Percentiles rank a stretch among this genome's conserved stretches.
Evolutionary conservation across 208 protist species (phyloP).

Genomic region (Novymonas esmeraldas): DNA sequence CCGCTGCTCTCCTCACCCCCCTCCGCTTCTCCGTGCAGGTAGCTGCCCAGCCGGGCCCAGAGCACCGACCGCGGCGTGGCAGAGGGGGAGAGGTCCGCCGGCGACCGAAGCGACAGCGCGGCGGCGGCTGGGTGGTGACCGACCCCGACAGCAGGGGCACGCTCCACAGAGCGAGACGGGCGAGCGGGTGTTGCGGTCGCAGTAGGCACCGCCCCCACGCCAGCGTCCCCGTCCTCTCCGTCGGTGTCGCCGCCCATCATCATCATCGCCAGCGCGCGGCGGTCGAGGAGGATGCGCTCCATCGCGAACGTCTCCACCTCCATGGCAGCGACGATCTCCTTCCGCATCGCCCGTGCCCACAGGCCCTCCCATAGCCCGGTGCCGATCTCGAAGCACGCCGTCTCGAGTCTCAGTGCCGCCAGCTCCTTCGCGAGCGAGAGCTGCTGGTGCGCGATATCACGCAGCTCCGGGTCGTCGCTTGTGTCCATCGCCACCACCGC

Average conservation of each 20-base stretch:
- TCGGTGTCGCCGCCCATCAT: conserved; percentile 19
- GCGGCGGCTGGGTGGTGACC: not conserved
- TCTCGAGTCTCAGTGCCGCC: conserved; percentile 72
- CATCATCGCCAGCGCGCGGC: conserved; percentile 42
- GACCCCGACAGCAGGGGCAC: no score
- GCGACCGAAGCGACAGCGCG: not conserved
- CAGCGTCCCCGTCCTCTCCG: not conserved
- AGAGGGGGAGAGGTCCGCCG: not conserved
- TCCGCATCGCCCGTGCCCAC: conserved; percentile 83
- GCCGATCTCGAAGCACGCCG: conserved; percentile 66
- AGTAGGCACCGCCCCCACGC: not conserved
- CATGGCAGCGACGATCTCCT: conserved; percentile 69
- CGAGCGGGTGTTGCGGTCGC: not conserved
- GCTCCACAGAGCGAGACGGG: no score
- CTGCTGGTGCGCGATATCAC: conserved; percentile 74
- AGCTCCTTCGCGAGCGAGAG: conserved; percentile 73
- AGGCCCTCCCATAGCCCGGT: conserved; percentile 81
- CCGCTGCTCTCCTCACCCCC: not conserved
- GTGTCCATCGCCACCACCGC: conserved; percentile 27
- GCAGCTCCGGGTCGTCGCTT: conserved; percentile 59
- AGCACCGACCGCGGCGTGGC: conserved; percentile 8
- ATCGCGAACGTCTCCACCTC: conserved; percentile 64
- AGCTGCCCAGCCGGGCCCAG: conserved; percentile 8
- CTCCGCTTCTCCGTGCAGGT: conserved; percentile 7
- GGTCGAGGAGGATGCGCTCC: conserved; percentile 68